Evolutionary conservation across 768 basidiomycete genomes (phyloP).

Genomic region (Gyrodon lividus): DNA sequence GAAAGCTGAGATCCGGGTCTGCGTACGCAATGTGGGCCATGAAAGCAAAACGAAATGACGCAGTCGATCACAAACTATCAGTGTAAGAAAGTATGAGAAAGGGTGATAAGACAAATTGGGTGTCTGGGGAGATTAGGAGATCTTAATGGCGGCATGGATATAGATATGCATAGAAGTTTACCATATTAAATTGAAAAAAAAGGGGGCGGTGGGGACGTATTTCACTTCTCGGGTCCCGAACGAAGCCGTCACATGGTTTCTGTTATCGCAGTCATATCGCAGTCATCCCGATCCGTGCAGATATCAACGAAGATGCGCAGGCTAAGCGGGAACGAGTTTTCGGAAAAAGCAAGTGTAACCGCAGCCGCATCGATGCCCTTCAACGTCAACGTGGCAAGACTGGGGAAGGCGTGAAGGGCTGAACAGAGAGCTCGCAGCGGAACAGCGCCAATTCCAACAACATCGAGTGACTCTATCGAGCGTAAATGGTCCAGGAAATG

Average conservation of each 20-base stretch:
- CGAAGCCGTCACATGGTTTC: background rate
- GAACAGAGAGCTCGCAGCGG: constrained; percentile 6
- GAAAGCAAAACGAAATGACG: no score
- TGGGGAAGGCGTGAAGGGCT: background rate
- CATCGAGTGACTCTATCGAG: constrained; percentile 4
- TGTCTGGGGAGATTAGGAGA: background rate
- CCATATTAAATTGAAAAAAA: background rate
- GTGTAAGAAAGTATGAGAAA: no score
- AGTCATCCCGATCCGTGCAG: background rate
- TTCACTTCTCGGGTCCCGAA: background rate
- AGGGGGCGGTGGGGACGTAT: background rate
- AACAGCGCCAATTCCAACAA: constrained; percentile 7
- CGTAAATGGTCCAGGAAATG: constrained; percentile 5
- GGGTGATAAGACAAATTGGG: background rate
- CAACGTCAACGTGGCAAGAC: constrained; percentile 12
- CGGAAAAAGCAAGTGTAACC: constrained; percentile 3
- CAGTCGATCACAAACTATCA: no score
- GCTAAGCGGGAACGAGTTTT: constrained; percentile 1
- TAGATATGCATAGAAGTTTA: background rate
- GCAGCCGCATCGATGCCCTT: constrained; percentile 7
- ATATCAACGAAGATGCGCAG: constrained; percentile 20
- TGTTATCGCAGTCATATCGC: background rate
- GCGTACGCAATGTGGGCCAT: no score
- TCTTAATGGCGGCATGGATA: background rate
- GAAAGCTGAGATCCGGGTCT: no score